Conservation (phyloP, 768 basidiomycete species). For the Psilocybe cubensis region DNA sequence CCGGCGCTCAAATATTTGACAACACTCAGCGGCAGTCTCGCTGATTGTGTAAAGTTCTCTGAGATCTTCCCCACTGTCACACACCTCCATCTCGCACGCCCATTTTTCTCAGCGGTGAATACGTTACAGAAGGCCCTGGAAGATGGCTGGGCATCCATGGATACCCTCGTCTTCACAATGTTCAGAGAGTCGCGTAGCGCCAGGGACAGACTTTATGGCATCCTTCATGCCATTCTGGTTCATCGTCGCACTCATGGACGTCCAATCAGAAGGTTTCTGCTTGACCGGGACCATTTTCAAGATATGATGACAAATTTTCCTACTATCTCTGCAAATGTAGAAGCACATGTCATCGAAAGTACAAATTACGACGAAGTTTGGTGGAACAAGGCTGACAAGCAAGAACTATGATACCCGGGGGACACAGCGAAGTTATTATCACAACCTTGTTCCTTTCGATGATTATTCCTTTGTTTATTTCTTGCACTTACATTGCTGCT, state of each 20-base stretch:
- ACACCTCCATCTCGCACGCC: constrained; percentile 33
- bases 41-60: constrained; percentile 20
- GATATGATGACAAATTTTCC: constrained; percentile 9
- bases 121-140: constrained; percentile 22
- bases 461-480: not conserved
- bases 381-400: constrained; percentile 27
- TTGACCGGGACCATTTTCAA: constrained; percentile 31
- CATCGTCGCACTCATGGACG: constrained; percentile 15
- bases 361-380: constrained; percentile 34
- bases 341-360: constrained; percentile 18
- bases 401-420: not conserved
- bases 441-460: not conserved
- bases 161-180: constrained; percentile 32
- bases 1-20: constrained; percentile 38
- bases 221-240: constrained; percentile 19
- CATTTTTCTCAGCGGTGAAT: constrained; percentile 20
- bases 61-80: constrained; percentile 32
- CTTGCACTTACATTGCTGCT: not conserved
- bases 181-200: constrained; percentile 22
- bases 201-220: constrained; percentile 19
- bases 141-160: constrained; percentile 18
- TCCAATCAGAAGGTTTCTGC: constrained; percentile 27
- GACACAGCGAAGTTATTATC: not conserved
- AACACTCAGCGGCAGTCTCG: constrained; percentile 25
- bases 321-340: constrained; percentile 8